A percentile compares a stretch with the other conserved stretches of the same genome.
Evolutionary conservation across 2,329 filamentous ascomycete species (phyloP).

Genomic region (Teratosphaeria pseudoeucalypti): DNA sequence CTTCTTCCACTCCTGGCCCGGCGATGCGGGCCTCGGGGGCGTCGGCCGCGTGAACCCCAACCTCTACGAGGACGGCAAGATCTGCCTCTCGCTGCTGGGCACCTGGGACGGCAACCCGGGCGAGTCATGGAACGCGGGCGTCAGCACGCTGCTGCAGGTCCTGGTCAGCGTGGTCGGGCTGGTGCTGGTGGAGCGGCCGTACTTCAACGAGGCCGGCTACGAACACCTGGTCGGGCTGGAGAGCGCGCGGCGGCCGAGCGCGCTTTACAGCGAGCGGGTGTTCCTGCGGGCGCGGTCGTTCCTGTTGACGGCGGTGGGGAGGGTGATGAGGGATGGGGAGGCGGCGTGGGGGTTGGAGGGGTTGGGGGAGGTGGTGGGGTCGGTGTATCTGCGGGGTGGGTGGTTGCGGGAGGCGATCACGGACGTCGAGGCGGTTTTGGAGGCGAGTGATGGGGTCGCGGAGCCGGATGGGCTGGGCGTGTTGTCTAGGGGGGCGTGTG

Average conservation of each 20-base stretch:
- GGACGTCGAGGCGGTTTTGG: conserved; percentile 32
- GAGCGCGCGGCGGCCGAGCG: conserved; percentile 16
- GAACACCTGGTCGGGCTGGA: conserved; percentile 34
- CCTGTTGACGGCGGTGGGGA: conserved; percentile 27
- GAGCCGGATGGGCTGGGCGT: conserved; percentile 35
- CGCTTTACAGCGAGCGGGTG: conserved; percentile 21
- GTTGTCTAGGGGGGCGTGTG: conserved; percentile 38
- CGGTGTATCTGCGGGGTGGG: conserved; percentile 37
- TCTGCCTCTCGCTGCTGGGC: conserved; percentile 48
- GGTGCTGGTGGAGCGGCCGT: conserved; percentile 46
- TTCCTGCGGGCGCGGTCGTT: conserved; percentile 16
- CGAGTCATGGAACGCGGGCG: conserved; percentile 43
- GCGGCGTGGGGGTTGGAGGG: conserved; percentile 25
- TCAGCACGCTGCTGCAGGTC: conserved; percentile 45
- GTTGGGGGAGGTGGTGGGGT: conserved; percentile 42
- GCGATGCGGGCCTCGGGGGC: conserved; percentile 19
- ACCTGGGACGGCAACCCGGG: conserved; percentile 47
- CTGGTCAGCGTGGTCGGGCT: conserved; percentile 20
- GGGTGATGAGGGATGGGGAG: conserved; percentile 7
- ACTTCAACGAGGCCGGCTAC: conserved; percentile 55
- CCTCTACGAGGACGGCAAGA: conserved; percentile 52
- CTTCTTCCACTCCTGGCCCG: conserved; percentile 49
- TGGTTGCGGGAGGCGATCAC: conserved; percentile 36
- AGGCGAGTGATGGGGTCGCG: conserved; percentile 25
- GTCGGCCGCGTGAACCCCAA: conserved; percentile 45